Evolutionary conservation across 2,329 filamentous ascomycete species (phyloP).

Genomic region (Colletotrichum sp.): DNA sequence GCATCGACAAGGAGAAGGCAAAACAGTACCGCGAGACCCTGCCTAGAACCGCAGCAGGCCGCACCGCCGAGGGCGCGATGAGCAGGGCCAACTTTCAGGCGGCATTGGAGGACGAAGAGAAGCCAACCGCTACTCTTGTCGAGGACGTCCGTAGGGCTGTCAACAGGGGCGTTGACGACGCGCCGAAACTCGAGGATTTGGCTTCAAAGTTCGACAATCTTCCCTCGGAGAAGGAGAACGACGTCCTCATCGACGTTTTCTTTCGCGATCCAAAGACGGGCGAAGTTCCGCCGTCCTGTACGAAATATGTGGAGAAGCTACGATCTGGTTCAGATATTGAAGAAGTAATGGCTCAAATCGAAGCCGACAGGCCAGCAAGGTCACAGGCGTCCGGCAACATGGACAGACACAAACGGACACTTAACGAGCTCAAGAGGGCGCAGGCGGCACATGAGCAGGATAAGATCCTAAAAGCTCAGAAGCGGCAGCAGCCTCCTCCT

Average conservation of each 20-base stretch:
- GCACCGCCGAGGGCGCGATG: constrained; percentile 12
- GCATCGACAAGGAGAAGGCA: constrained; percentile 55
- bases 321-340: constrained; percentile 30
- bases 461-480: constrained; percentile 42
- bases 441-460: constrained; percentile 51
- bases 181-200: constrained; percentile 8
- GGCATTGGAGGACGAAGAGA: constrained; percentile 9
- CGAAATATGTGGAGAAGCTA: constrained; percentile 45
- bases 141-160: constrained; percentile 9
- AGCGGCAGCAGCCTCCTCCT: constrained; percentile 30
- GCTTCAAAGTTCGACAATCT: constrained; percentile 14
- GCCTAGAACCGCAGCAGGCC: constrained; percentile 22
- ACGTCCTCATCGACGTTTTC: constrained; percentile 19
- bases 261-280: constrained; percentile 43
- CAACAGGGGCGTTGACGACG: neutral
- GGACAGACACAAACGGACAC: constrained; percentile 39
- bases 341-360: constrained; percentile 32
- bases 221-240: neutral
- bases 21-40: constrained; percentile 53
- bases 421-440: constrained; percentile 53
- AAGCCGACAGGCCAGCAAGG: constrained; percentile 33
- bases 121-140: neutral
- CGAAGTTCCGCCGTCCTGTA: constrained; percentile 28
- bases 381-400: constrained; percentile 33
- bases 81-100: constrained; percentile 2